Percentiles rank a stretch among this genome's conserved stretches.
phyloP scores from a whole-genome alignment of 176 grass and related monocot species.

The Zea mays region Zm-B73-REFERENCE-NAM-5.0 NC_050097.1:53041001-53041500 shows the following conservation, averaged over 20 bases:
- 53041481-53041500: conserved; percentile 70
- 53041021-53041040: conserved; percentile 70
- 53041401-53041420: background rate
- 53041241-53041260: background rate
- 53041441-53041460: conserved; percentile 31
- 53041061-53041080: background rate
- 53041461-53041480: conserved; percentile 50
- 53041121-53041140: background rate
- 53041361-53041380: background rate
- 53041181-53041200: background rate
- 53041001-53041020: conserved; percentile 63
- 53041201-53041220: background rate
- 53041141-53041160: conserved; percentile 3
- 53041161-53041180: conserved; percentile 9
- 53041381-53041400: conserved; percentile 28
- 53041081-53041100: background rate
- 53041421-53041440: background rate
- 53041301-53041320: conserved; percentile 68
- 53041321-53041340: conserved; percentile 69
- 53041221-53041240: background rate
- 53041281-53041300: conserved; percentile 61
- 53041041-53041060: conserved; percentile 1
- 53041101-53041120: no score
- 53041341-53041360: conserved; percentile 48
- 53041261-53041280: conserved; percentile 1